These are phyloP conservation scores for Atkinsonella hypoxylon DNA, from an alignment of 2,329 filamentous ascomycete genomes.

Conservation along the genomic window DNA sequence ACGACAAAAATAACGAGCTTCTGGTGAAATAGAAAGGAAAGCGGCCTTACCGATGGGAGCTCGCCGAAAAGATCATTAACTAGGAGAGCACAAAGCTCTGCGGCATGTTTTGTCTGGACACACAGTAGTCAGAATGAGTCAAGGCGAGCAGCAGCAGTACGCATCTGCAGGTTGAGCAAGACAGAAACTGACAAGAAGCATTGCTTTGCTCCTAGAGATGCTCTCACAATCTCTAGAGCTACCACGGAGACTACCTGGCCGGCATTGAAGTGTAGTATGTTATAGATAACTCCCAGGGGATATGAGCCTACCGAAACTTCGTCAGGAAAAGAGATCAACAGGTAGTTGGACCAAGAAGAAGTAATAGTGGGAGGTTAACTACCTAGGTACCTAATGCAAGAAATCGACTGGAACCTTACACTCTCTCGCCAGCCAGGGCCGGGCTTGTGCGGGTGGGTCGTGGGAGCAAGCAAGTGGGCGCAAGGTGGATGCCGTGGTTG, in stretches of 20 bases:
- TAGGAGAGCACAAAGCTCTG: slow-evolving; percentile 82
- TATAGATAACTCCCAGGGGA: not conserved
- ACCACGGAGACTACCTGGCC: slow-evolving; percentile 54
- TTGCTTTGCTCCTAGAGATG: slow-evolving; percentile 62
- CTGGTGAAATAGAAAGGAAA: slow-evolving; percentile 3
- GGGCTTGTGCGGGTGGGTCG: too few species aligned
- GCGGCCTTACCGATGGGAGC: slow-evolving; percentile 69
- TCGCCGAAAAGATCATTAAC: slow-evolving; percentile 85
- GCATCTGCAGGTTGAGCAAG: slow-evolving; percentile 8
- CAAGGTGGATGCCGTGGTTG: slow-evolving; percentile 2
- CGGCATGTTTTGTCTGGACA: slow-evolving; percentile 56
- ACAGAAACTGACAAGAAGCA: slow-evolving; percentile 35
- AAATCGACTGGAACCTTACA: not conserved
- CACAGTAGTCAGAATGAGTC: slow-evolving; percentile 12
- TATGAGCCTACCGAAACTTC: not conserved
- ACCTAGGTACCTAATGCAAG: too few species aligned
- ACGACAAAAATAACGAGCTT: not conserved
- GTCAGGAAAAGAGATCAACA: not conserved
- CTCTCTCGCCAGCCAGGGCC: slow-evolving; percentile 6
- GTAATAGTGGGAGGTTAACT: not conserved
- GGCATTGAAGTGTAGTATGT: slow-evolving; percentile 36
- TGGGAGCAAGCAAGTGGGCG: slow-evolving; percentile 10
- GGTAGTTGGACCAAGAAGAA: not conserved
- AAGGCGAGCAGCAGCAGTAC: not conserved
- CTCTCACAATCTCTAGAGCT: slow-evolving; percentile 71